Base-by-base conservation (phyloP, 768 basidiomycete genomes). In the Boletus subparvulus region DNA sequence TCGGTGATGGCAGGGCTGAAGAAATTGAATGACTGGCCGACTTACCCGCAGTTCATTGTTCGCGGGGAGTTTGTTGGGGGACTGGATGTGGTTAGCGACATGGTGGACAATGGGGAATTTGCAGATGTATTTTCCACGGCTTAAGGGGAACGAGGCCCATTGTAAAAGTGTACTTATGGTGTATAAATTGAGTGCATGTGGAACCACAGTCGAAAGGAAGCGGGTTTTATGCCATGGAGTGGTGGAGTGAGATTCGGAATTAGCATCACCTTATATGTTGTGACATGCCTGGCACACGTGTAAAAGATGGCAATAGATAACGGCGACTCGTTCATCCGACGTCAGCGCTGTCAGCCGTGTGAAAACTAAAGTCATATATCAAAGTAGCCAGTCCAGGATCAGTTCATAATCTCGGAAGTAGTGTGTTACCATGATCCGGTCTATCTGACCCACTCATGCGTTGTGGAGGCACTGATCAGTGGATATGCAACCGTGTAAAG, bases 51-150 rank as follows among this genome's bases (percentile, higher is more conserved):
- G 68, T 77, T 96, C 21, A 88, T 94, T 61, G 78, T 94, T 49
- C 84, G 91, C 3, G 95, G 97, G 6, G 93, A 98, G 70, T 80
- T 99, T 17, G 86, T 97, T 16, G 96, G 96, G n/a, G 96, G 96
- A 5, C 74, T 98, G 50, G 96, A 99, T 69, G 87, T 98, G 50
- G 83, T 95, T 24, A 83, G 85, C 70, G 96, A 98, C 75, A 90
- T 95, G 90, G 83, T 82, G 14, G 83, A 87, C 33, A 86, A 68
- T 56, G 92, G 88, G 21, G 94, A 97, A 73, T 81, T 95, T 55
- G 69, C 77, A 51, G 84, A 89, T 47, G 32, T 77, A 24, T 58
- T 70, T 44, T 2, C 21, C 24, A n/a, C 47, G 30, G 51, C 35
- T 26, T 62, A 40, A 49, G 24, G 17, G 47, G n/a, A 40, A 32